phyloP scores from a whole-genome alignment of 371 early-diverging fungal genomes.

The Gilbertella persicaria region DNA sequence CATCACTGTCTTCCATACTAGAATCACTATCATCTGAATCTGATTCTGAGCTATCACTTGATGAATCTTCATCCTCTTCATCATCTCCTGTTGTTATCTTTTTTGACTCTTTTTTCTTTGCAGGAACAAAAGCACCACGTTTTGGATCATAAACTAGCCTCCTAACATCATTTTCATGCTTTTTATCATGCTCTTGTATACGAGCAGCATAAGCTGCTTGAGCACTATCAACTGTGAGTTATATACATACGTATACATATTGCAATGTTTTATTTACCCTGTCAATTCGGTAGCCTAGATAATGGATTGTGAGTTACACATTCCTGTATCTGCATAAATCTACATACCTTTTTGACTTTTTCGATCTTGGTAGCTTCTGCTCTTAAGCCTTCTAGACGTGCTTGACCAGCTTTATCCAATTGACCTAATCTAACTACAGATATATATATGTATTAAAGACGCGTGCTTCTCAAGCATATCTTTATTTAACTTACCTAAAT shows the following conservation, averaged over 20 bases:
- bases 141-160: conserved; percentile 52
- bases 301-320: not conserved
- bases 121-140: conserved; percentile 44
- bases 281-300: conserved; percentile 13
- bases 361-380: conserved; percentile 49
- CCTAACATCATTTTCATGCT: conserved; percentile 34
- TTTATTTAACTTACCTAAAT: conserved; percentile 36
- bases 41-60: conserved; percentile 9
- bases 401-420: conserved; percentile 52
- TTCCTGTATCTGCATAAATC: not conserved
- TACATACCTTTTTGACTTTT: conserved; percentile 50
- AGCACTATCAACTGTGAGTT: conserved; percentile 21
- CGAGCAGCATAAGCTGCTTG: conserved; percentile 44
- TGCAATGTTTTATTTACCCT: not conserved
- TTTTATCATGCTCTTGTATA: conserved; percentile 35
- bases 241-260: not conserved
- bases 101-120: conserved; percentile 33
- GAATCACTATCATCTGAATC: conserved; percentile 16
- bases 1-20: conserved; percentile 10
- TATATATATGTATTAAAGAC: not conserved
- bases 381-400: conserved; percentile 45
- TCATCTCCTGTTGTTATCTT: conserved; percentile 2
- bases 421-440: conserved; percentile 28
- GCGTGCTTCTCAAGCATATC: not conserved
- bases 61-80: conserved; percentile 8